Evolutionary conservation across 805 yeast genomes (phyloP).

Genomic region (Candida andamanensis): DNA sequence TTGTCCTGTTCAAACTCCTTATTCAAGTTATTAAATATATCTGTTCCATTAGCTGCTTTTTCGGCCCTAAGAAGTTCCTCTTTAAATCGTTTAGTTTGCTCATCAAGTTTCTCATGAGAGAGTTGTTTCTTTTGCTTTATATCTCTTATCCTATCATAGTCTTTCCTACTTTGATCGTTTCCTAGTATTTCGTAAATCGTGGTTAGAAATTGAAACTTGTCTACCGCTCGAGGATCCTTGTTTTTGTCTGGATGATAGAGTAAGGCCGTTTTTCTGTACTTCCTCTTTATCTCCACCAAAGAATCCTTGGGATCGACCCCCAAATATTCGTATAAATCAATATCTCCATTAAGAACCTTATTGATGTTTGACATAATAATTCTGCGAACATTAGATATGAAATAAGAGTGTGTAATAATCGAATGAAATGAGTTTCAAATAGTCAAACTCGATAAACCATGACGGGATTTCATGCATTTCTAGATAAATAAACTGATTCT

Average conservation of each 20-base stretch:
- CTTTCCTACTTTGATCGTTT: conserved; percentile 16
- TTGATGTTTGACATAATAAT: too few relatives aligned
- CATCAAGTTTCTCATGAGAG: conserved; percentile 14
- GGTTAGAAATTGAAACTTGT: conserved; percentile 26
- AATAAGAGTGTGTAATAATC: too few relatives aligned
- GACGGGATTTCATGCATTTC: too few relatives aligned
- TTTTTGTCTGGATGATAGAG: conserved; percentile 39
- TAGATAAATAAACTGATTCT: background rate
- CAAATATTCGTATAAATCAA: conserved; percentile 25
- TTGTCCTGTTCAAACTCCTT: conserved; percentile 3
- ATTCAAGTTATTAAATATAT: background rate
- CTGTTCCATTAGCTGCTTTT: conserved; percentile 4
- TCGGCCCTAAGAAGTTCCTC: conserved; percentile 25
- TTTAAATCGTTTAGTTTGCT: conserved; percentile 21
- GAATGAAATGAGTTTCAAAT: too few relatives aligned
- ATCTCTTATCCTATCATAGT: conserved; percentile 27
- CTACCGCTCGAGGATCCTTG: conserved; percentile 18
- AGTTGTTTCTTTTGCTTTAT: conserved; percentile 9
- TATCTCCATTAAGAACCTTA: conserved; percentile 16
- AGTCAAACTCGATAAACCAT: too few relatives aligned
- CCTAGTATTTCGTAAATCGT: conserved; percentile 28
- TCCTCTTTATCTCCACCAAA: conserved; percentile 19
- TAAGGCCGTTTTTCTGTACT: conserved; percentile 32
- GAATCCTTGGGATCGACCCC: conserved; percentile 19
- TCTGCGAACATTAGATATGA: too few relatives aligned